Evolutionary conservation across 2,329 filamentous ascomycete genomes (phyloP).

Genomic region (Thelonectria rubi): DNA sequence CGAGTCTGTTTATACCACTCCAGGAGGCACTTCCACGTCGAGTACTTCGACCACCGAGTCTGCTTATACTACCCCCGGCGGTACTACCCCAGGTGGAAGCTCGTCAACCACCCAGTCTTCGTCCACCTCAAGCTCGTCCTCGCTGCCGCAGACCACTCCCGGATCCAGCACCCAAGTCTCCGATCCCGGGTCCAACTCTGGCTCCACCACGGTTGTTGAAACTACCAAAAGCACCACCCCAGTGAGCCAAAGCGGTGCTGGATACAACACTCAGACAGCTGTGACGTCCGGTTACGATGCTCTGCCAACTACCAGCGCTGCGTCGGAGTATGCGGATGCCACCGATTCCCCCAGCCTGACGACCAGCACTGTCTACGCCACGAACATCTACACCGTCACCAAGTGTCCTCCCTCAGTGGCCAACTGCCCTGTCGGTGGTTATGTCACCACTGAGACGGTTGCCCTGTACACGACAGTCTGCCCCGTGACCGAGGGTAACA

Average conservation of each 20-base stretch:
- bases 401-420: slow-evolving; percentile 58
- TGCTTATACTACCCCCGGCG: no score
- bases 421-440: slow-evolving; percentile 49
- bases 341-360: slow-evolving; percentile 27
- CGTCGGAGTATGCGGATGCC: background rate
- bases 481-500: slow-evolving; percentile 42
- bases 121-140: background rate
- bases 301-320: background rate
- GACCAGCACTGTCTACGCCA: slow-evolving; percentile 52
- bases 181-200: background rate
- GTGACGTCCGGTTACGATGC: slow-evolving; percentile 14
- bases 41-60: no score
- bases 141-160: background rate
- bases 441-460: slow-evolving; percentile 53
- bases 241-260: background rate
- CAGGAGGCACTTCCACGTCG: no score
- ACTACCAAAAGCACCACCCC: slow-evolving; percentile 2
- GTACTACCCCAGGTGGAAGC: no score
- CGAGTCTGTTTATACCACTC: background rate
- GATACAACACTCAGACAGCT: background rate
- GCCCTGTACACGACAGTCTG: slow-evolving; percentile 57
- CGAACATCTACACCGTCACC: slow-evolving; percentile 62
- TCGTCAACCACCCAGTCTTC: background rate
- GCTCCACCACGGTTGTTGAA: background rate
- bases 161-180: background rate